A percentile compares a stretch with the other conserved stretches of the same genome.
These are phyloP conservation scores for Spencermartinsiella ligniputridi DNA, from an alignment of 1,139 yeast species.

Conservation along the genomic window DNA sequence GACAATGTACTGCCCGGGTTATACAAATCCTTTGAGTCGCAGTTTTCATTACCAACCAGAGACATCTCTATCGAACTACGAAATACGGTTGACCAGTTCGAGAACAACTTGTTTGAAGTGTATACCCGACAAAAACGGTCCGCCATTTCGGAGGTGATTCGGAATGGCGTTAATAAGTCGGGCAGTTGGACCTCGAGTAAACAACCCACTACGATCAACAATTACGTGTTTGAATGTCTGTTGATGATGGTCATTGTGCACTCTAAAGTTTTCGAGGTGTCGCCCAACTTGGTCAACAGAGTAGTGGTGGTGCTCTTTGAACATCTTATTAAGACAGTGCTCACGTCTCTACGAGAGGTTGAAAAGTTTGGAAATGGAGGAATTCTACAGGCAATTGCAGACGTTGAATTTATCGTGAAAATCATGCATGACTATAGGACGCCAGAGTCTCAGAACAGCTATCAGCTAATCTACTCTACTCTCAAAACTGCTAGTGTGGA, in stretches of 20 bases:
- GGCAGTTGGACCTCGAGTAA: constrained; percentile 44
- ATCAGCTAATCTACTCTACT: constrained; percentile 29
- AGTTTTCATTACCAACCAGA: constrained; percentile 42
- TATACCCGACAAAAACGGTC: constrained; percentile 49
- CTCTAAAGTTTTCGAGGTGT: constrained; percentile 46
- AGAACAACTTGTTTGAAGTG: constrained; percentile 47
- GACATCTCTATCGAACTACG: constrained; percentile 41
- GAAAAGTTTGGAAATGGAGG: constrained; percentile 37
- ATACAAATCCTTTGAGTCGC: constrained; percentile 44
- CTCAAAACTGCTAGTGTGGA: constrained; percentile 26
- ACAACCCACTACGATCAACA: constrained; percentile 33
- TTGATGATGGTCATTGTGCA: constrained; percentile 51
- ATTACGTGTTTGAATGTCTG: constrained; percentile 49
- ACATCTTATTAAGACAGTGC: constrained; percentile 42
- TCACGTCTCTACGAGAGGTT: constrained; percentile 41
- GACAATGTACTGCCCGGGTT: constrained; percentile 44
- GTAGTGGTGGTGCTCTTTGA: constrained; percentile 45
- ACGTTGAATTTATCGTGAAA: constrained; percentile 36
- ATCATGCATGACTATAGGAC: constrained; percentile 31
- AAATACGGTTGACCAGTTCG: constrained; percentile 45
- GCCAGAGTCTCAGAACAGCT: constrained; percentile 28
- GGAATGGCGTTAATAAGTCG: constrained; percentile 41
- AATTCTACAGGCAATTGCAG: constrained; percentile 37
- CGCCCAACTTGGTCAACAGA: constrained; percentile 42
- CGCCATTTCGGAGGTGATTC: constrained; percentile 44